Conservation (phyloP, 139 green algal genomes). For the Picochlorum sp. region DNA sequence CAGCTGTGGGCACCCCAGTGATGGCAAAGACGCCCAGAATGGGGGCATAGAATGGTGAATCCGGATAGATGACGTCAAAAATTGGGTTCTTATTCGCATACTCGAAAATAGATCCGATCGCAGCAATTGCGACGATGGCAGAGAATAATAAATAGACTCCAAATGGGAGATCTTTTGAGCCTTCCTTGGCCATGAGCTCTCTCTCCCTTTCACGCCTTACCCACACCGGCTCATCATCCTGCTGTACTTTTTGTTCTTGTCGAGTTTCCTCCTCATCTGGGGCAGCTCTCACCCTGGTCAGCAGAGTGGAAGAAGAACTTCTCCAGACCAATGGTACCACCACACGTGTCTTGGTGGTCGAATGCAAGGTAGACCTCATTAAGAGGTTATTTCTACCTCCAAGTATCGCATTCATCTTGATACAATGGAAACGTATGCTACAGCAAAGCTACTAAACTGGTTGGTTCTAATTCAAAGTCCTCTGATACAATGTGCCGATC, state of each 20-base stretch:
- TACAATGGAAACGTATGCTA: no score
- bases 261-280: neutral
- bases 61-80: slow-evolving; percentile 47
- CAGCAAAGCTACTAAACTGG: no score
- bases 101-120: slow-evolving; percentile 65
- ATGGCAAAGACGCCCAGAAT: slow-evolving; percentile 68
- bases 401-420: no score
- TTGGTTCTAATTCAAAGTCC: no score
- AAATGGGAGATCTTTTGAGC: slow-evolving; percentile 53
- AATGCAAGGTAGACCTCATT: no score
- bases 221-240: slow-evolving; percentile 57
- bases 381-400: no score
- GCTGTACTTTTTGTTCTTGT: slow-evolving; percentile 6
- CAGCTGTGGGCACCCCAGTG: slow-evolving; percentile 66
- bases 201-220: slow-evolving; percentile 64
- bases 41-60: slow-evolving; percentile 61
- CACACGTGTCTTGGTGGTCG: no score
- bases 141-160: slow-evolving; percentile 63
- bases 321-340: no score
- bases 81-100: slow-evolving; percentile 42
- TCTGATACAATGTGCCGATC: no score
- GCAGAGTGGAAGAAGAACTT: no score
- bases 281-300: no score
- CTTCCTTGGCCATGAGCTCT: slow-evolving; percentile 39
- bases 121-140: slow-evolving; percentile 67